Conservation (phyloP, 2,329 filamentous ascomycete species). For the Monilinia laxa region DNA sequence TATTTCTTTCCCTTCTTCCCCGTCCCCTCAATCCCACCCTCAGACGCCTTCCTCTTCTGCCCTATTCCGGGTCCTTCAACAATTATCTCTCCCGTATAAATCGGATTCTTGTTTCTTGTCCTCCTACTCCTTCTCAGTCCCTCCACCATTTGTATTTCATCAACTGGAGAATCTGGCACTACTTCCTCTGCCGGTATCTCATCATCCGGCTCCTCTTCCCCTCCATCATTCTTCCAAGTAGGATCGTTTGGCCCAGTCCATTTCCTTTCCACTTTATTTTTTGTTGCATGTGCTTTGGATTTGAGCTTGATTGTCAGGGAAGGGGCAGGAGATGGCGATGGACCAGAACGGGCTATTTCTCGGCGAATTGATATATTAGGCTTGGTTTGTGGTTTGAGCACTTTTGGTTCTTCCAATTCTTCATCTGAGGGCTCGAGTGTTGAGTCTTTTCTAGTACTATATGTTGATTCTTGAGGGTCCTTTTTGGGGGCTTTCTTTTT, state of each 20-base stretch:
- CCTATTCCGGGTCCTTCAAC: background rate
- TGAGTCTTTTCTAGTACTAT: background rate
- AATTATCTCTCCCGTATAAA: constrained; percentile 2
- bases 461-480: background rate
- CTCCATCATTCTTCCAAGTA: background rate
- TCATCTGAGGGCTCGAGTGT: background rate
- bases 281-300: background rate
- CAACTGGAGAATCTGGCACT: background rate
- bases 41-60: background rate
- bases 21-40: background rate
- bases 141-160: background rate
- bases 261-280: background rate
- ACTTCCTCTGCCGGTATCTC: background rate
- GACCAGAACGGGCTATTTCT: background rate
- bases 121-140: background rate
- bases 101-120: constrained; percentile 10
- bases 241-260: background rate
- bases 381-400: background rate
- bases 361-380: background rate
- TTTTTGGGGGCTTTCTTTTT: background rate
- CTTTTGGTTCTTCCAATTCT: background rate
- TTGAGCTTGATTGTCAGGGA: background rate
- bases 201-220: background rate
- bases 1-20: background rate
- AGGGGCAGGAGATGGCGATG: background rate